Evolutionary conservation across 495 filamentous ascomycete genomes (phyloP).

Genomic region (Clavariopsis aquatica): DNA sequence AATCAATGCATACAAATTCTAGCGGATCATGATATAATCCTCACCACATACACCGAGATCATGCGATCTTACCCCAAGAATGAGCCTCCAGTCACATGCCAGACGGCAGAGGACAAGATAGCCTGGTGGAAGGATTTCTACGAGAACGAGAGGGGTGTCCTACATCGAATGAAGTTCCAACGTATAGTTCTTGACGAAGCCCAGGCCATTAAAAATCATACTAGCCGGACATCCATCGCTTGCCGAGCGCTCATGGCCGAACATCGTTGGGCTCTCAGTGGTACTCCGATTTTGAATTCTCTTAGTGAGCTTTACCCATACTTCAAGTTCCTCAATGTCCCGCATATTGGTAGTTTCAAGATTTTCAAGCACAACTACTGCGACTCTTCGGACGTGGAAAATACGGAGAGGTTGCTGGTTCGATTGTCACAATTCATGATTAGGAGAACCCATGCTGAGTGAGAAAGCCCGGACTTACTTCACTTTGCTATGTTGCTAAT

Average conservation of each 20-base stretch:
- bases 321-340: slow-evolving; percentile 60
- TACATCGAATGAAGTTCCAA: slow-evolving; percentile 56
- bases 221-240: slow-evolving; percentile 51
- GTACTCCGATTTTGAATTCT: slow-evolving; percentile 61
- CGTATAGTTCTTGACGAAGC: slow-evolving; percentile 64
- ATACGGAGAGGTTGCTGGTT: slow-evolving; percentile 40
- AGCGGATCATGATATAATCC: slow-evolving; percentile 31
- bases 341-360: slow-evolving; percentile 45
- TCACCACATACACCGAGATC: slow-evolving; percentile 60
- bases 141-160: slow-evolving; percentile 42
- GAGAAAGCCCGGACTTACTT: neutral
- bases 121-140: slow-evolving; percentile 47
- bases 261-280: slow-evolving; percentile 62
- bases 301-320: slow-evolving; percentile 60
- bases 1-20: slow-evolving; percentile 22
- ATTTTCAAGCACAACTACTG: slow-evolving; percentile 56
- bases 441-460: slow-evolving; percentile 54
- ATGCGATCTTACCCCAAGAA: slow-evolving; percentile 51
- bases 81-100: slow-evolving; percentile 38
- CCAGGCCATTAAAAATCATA: slow-evolving; percentile 64
- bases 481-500: neutral
- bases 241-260: slow-evolving; percentile 55
- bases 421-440: slow-evolving; percentile 53
- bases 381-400: slow-evolving; percentile 40
- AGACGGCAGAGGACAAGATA: slow-evolving; percentile 38